Evolutionary conservation across 2,329 filamentous ascomycete species (phyloP).

Genomic region (Exophiala viscosa): DNA sequence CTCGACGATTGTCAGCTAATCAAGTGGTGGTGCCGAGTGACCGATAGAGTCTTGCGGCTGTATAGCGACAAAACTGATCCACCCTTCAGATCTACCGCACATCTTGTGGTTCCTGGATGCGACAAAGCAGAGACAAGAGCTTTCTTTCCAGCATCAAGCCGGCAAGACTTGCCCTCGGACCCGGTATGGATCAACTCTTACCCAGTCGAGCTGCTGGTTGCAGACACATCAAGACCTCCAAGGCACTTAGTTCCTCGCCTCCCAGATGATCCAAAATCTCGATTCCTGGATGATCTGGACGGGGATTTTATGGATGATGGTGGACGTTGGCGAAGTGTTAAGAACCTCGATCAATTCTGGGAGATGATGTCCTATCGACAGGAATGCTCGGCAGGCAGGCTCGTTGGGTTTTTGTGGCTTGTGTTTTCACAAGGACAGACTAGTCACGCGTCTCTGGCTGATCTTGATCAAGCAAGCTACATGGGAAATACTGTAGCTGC

Average conservation of each 20-base stretch:
- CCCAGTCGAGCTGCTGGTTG: slow-evolving; percentile 56
- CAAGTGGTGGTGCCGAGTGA: slow-evolving; percentile 89
- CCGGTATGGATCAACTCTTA: slow-evolving; percentile 58
- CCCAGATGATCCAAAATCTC: slow-evolving; percentile 90
- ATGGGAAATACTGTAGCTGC: background rate
- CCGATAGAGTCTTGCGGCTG: slow-evolving; percentile 67
- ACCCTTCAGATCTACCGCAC: slow-evolving; percentile 59
- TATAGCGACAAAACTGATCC: slow-evolving; percentile 24
- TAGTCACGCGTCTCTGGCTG: background rate
- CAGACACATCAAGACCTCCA: slow-evolving; percentile 67
- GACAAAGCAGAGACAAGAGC: slow-evolving; percentile 75
- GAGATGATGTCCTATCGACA: slow-evolving; percentile 97
- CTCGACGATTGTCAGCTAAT: slow-evolving; percentile 85
- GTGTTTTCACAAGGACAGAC: slow-evolving; percentile 62
- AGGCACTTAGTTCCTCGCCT: slow-evolving; percentile 85
- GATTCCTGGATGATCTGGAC: slow-evolving; percentile 84
- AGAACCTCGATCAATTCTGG: slow-evolving; percentile 89
- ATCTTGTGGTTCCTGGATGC: slow-evolving; percentile 81
- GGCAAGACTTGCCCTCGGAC: slow-evolving; percentile 36
- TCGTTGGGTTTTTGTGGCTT: slow-evolving; percentile 94
- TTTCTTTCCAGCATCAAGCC: slow-evolving; percentile 63
- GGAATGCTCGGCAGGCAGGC: slow-evolving; percentile 85
- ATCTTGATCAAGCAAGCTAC: background rate
- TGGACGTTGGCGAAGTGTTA: slow-evolving; percentile 79
- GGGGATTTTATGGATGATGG: slow-evolving; percentile 65